Percentiles rank a stretch among this genome's conserved stretches.
phyloP scores from a whole-genome alignment of 306 rosid genomes.

The Cyclanthera cordifolia region DNA sequence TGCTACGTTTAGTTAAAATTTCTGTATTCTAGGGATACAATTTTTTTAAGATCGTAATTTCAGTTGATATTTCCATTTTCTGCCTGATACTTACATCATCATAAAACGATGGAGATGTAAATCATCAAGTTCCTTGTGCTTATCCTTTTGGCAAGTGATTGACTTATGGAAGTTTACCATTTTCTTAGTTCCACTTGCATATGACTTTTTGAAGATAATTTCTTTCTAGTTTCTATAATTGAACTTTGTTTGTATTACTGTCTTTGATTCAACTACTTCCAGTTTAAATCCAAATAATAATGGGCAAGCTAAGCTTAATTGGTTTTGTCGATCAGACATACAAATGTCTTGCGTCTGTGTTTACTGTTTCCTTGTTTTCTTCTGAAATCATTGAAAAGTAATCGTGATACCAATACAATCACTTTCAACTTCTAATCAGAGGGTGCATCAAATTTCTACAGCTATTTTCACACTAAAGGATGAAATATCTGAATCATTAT shows the following conservation, averaged over 20 bases:
- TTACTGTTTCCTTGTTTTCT: not conserved
- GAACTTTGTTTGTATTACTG: not conserved
- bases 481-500: not conserved
- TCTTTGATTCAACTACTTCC: not conserved
- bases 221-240: constrained; percentile 11
- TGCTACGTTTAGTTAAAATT: not conserved
- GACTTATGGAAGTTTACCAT: not conserved
- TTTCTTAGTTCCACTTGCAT: not conserved
- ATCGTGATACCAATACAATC: no score
- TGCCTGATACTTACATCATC: not conserved
- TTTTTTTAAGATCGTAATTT: not conserved
- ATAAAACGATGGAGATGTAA: not conserved
- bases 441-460: not conserved
- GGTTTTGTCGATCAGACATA: not conserved
- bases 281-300: not conserved
- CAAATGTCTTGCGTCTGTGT: not conserved
- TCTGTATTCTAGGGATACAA: not conserved
- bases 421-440: not conserved
- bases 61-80: not conserved
- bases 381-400: not conserved
- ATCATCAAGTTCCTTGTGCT: not conserved
- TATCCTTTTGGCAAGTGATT: not conserved
- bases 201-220: not conserved
- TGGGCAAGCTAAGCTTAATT: not conserved
- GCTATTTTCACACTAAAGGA: not conserved